Evolutionary conservation across 805 yeast species (phyloP).

Genomic region (Candida yuanshanica): DNA sequence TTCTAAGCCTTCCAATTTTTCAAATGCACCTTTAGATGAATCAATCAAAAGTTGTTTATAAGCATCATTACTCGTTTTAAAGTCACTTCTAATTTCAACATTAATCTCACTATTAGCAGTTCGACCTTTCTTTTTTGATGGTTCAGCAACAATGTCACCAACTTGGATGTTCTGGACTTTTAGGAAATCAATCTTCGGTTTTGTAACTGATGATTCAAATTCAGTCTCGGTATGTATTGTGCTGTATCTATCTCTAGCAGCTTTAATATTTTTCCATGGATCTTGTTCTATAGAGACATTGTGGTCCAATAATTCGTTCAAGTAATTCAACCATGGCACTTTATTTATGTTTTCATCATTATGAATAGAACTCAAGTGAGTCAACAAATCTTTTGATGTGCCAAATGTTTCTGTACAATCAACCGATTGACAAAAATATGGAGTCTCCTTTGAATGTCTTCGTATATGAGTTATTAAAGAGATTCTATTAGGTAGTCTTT

Average conservation of each 20-base stretch:
- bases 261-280: not conserved
- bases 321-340: slow-evolving; percentile 13
- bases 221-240: slow-evolving; percentile 9
- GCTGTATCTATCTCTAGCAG: slow-evolving; percentile 4
- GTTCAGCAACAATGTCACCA: slow-evolving; percentile 23
- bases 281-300: not conserved
- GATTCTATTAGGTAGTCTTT: not conserved
- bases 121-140: slow-evolving; percentile 21
- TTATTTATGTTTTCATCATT: slow-evolving; percentile 2
- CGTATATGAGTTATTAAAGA: slow-evolving; percentile 52
- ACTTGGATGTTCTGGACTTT: slow-evolving; percentile 20
- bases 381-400: slow-evolving; percentile 55
- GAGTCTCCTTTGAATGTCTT: slow-evolving; percentile 62
- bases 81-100: slow-evolving; percentile 16
- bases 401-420: slow-evolving; percentile 59
- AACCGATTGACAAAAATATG: slow-evolving; percentile 59
- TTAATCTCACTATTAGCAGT: slow-evolving; percentile 23
- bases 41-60: slow-evolving; percentile 1
- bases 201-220: slow-evolving; percentile 4
- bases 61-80: slow-evolving; percentile 11
- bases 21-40: slow-evolving; percentile 6
- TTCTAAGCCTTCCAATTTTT: slow-evolving; percentile 12
- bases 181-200: slow-evolving; percentile 18
- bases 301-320: slow-evolving; percentile 9
- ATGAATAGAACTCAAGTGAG: slow-evolving; percentile 59